Percentiles rank a stretch among this genome's conserved stretches.
These are phyloP conservation scores for Macrophomina pseudophaseolina DNA, from an alignment of 2,329 filamentous ascomycete genomes.

Conservation along the genomic window DNA sequence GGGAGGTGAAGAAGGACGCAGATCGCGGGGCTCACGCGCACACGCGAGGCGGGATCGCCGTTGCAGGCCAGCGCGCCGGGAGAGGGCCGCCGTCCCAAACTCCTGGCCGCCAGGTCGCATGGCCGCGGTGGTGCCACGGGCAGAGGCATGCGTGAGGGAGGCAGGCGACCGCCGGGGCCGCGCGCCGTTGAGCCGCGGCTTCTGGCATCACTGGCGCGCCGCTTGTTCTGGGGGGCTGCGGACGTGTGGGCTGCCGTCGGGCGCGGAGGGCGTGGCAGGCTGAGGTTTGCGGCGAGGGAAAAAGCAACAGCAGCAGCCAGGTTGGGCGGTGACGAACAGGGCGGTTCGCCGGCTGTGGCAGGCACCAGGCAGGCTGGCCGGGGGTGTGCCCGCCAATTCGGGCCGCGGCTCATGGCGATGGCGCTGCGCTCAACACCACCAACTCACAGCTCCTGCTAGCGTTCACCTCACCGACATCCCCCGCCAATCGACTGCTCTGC, in stretches of 20 bases:
- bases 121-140: neutral
- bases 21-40: conserved; percentile 19
- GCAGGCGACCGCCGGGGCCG: neutral
- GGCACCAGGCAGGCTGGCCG: neutral
- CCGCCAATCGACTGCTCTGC: neutral
- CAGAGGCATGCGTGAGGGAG: neutral
- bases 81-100: neutral
- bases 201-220: neutral
- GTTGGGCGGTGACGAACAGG: too few relatives aligned
- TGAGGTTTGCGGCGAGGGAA: too few relatives aligned
- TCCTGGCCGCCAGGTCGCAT: neutral
- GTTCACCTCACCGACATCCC: conserved; percentile 8
- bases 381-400: neutral
- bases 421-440: conserved; percentile 1
- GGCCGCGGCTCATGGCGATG: neutral
- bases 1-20: conserved; percentile 2
- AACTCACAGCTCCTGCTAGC: neutral
- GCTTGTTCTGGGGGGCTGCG: too few relatives aligned
- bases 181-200: neutral
- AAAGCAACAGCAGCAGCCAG: too few relatives aligned
- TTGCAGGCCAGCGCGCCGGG: conserved; percentile 12
- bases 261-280: too few relatives aligned
- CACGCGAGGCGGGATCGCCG: conserved; percentile 20
- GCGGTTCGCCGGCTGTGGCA: too few relatives aligned
- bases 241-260: neutral